Conservation (phyloP, 441 rosid genomes). For the Erodium trifolium region DNA sequence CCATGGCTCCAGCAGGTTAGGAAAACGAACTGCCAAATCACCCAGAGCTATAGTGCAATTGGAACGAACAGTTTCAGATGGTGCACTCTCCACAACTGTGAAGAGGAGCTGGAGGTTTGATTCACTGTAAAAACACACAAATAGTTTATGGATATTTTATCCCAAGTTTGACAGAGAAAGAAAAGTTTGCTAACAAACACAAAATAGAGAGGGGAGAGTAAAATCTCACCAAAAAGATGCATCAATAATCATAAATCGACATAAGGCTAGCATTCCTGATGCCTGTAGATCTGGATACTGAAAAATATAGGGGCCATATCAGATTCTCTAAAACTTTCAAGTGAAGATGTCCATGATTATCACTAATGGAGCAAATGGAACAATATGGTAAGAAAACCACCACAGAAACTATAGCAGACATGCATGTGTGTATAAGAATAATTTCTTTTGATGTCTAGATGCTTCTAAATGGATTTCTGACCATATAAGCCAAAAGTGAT, state of each 20-base stretch:
- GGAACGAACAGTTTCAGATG: slow-evolving; percentile 87
- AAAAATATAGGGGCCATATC: slow-evolving; percentile 17
- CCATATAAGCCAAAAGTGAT: slow-evolving; percentile 11
- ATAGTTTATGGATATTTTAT: slow-evolving; percentile 15
- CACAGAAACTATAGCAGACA: neutral
- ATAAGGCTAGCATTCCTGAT: slow-evolving; percentile 92
- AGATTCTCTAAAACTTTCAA: slow-evolving; percentile 11
- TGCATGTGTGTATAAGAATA: neutral
- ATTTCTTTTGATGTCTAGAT: slow-evolving; percentile 2
- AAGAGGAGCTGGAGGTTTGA: slow-evolving; percentile 97
- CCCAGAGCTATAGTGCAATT: slow-evolving; percentile 96
- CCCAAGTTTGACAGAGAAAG: neutral
- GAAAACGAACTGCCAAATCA: slow-evolving; percentile 95
- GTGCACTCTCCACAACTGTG: slow-evolving; percentile 90
- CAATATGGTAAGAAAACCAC: neutral
- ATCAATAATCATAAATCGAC: slow-evolving; percentile 92
- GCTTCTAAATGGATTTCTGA: slow-evolving; percentile 2
- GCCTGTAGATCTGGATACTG: slow-evolving; percentile 94
- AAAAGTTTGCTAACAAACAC: neutral
- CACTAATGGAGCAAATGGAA: neutral
- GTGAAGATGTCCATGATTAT: neutral
- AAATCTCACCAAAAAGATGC: slow-evolving; percentile 67
- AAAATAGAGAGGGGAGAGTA: slow-evolving; percentile 6
- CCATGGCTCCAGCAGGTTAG: slow-evolving; percentile 95
- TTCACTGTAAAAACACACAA: slow-evolving; percentile 46